Conservation (phyloP, 2,329 filamentous ascomycete genomes). For the Paramyrothecium sp. region DNA sequence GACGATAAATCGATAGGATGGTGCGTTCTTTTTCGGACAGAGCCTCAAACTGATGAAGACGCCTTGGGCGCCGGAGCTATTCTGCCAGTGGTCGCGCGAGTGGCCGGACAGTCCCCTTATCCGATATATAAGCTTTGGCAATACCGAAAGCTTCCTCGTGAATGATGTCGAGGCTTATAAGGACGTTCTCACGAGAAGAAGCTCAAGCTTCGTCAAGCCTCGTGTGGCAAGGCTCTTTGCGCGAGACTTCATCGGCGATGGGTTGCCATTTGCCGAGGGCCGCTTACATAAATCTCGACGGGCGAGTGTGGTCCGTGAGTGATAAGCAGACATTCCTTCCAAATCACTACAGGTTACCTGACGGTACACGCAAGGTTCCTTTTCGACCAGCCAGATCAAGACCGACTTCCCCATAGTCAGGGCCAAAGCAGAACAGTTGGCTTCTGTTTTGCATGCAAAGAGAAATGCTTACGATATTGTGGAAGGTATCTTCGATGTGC, state of each 20-base stretch:
- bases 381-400: background rate
- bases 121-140: background rate
- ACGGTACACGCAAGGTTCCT: background rate
- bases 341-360: background rate
- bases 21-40: background rate
- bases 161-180: background rate
- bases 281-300: background rate
- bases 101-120: background rate
- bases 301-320: background rate
- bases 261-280: background rate
- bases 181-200: background rate
- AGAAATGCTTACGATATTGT: background rate
- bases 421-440: background rate
- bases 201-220: background rate
- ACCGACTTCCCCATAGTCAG: background rate
- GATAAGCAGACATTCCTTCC: background rate
- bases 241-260: too few species aligned
- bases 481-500: background rate
- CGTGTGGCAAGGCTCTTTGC: background rate
- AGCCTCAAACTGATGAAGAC: background rate
- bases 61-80: background rate
- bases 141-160: background rate
- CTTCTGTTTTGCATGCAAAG: background rate
- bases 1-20: background rate
- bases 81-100: background rate